These are phyloP conservation scores for Agroathelia rolfsii DNA, from an alignment of 1,284 basidiomycete genomes.

Conservation along the genomic window DNA sequence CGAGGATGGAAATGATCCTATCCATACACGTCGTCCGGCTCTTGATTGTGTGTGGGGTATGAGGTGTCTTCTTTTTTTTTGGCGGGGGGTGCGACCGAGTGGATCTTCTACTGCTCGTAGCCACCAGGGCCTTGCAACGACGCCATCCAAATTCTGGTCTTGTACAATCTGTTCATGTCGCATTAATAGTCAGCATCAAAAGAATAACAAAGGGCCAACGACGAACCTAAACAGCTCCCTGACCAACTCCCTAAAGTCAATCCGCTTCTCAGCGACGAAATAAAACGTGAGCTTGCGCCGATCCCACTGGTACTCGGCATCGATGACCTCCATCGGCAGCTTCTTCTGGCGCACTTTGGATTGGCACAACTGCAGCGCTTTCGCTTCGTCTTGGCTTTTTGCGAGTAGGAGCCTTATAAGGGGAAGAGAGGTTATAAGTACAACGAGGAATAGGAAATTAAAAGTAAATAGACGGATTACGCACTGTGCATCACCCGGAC, in stretches of 20 bases:
- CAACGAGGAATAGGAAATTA: conserved; percentile 5
- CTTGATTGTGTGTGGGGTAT: too few relatives aligned
- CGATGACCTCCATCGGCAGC: conserved; percentile 95
- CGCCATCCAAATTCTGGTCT: conserved; percentile 76
- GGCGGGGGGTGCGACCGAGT: too few relatives aligned
- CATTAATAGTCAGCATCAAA: too few relatives aligned
- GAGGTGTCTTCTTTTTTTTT: too few relatives aligned
- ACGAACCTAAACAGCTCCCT: conserved; percentile 79
- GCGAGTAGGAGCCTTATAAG: conserved; percentile 54
- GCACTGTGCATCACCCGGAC: conserved; percentile 75
- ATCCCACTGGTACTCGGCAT: conserved; percentile 98
- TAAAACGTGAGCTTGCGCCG: conserved; percentile 97
- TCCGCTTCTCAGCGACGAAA: conserved; percentile 90
- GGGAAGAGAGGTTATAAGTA: conserved; percentile 5
- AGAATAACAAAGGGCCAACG: conserved; percentile 1
- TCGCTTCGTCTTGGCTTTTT: conserved; percentile 86
- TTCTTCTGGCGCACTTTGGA: conserved; percentile 88
- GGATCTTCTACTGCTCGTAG: conserved; percentile 31
- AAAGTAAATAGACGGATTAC: conserved; percentile 20
- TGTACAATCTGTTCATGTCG: conserved; percentile 52
- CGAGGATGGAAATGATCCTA: too few relatives aligned
- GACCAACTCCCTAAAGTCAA: conserved; percentile 95
- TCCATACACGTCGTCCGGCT: too few relatives aligned
- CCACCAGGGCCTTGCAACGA: conserved; percentile 37
- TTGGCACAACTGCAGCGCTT: conserved; percentile 86